Evolutionary conservation across 2,329 filamentous ascomycete species (phyloP), one percentile per base, ranked within the genome.

Genomic region (Fusarium mangiferae): DNA sequence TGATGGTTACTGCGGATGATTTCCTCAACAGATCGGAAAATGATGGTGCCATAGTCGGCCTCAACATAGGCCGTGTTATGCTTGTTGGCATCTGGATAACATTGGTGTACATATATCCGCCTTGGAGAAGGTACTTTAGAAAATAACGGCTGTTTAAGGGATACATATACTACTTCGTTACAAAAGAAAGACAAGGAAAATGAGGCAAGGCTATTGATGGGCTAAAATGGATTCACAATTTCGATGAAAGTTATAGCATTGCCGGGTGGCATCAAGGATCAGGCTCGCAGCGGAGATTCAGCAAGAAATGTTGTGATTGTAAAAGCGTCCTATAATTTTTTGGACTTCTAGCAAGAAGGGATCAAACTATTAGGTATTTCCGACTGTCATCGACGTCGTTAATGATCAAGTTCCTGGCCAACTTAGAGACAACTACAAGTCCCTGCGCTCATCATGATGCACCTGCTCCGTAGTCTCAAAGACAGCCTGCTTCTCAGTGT

Each of bases 401-500:
- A 2, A 8, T 17, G 10, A 38, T 28, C 5, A 33, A 24, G 12
- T 22, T 55, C n/a, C 18, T 17, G 3, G 11, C 28, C 14, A 20
- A 17, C 9, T 10, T 1, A 5, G 8, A 11, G 18, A 14, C 7
- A 51, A 15, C 42, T 41, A 68, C 20, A 68, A 36, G 6, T 68
- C 63, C n/a, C 52, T 68, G 26, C 46, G 63, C 41, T 61, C 20
- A 14, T 33, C 15, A 42, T 68, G n/a, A 18, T 68, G 63, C 20
- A 66, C 33, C 2, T 44, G 51, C 6, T 68, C 62, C 0, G 41
- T 22, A 14, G 49, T 57, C 33, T 66, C 64, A 6, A 68, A 11
- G 6, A 18, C 66, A 26, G 63, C 64, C 41, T 68, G 66, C n/a
- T 68, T 68, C 64, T 68, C 66, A 33, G 46, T 18, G 5, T 68